These are phyloP conservation scores for Fusarium coffeatum DNA, from an alignment of 2,329 filamentous ascomycete genomes.

Conservation along the genomic window DNA sequence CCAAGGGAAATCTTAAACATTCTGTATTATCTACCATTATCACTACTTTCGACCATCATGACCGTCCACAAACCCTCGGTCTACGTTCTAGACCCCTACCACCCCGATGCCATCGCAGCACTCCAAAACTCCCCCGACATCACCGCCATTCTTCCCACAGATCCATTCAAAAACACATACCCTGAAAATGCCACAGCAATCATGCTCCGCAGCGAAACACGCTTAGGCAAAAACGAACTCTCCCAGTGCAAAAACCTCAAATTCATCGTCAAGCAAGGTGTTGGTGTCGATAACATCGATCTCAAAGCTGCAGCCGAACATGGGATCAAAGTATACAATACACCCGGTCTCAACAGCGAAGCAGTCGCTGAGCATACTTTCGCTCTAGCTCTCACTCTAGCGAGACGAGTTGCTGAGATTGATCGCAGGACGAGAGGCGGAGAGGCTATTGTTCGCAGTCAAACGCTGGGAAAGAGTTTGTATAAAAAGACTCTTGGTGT, in stretches of 20 bases:
- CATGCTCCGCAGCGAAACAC: not conserved
- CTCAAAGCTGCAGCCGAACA: not conserved
- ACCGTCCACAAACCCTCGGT: not conserved
- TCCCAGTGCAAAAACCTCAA: not conserved
- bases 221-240: not conserved
- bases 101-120: not conserved
- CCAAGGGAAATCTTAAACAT: not conserved
- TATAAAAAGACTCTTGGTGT: not conserved
- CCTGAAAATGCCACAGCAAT: not conserved
- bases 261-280: conserved; percentile 4
- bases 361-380: not conserved
- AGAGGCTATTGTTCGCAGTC: not conserved
- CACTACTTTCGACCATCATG: not conserved
- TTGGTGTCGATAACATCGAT: not conserved
- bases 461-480: not conserved
- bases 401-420: not conserved
- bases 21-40: too few species aligned
- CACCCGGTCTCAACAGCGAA: not conserved
- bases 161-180: not conserved
- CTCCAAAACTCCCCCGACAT: not conserved
- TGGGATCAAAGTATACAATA: not conserved
- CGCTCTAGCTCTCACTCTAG: not conserved
- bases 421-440: not conserved
- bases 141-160: not conserved
- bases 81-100: not conserved